Conservation (phyloP, 1,284 basidiomycete species). For the Tetrapyrgos nigripes region DNA sequence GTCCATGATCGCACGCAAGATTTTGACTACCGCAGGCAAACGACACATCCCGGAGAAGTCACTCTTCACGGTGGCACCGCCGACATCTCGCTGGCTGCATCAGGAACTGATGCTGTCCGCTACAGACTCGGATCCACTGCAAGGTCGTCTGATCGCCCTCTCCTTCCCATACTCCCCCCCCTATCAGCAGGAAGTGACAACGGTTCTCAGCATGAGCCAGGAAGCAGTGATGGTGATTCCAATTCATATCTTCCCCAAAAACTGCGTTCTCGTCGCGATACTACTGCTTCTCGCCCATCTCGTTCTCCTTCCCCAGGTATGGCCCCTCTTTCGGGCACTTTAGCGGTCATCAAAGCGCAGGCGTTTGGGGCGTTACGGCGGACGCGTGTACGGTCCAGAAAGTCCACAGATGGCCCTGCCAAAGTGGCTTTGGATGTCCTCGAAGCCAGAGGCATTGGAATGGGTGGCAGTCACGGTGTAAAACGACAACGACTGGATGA, state of each 20-base stretch:
- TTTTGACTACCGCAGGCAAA: conserved; percentile 68
- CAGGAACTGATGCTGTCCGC: conserved; percentile 60
- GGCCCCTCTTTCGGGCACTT: conserved; percentile 73
- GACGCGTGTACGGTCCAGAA: conserved; percentile 74
- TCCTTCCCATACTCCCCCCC: conserved; percentile 56
- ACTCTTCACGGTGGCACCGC: conserved; percentile 75
- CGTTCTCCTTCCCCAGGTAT: conserved; percentile 73
- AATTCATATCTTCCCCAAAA: conserved; percentile 48
- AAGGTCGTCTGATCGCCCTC: conserved; percentile 53
- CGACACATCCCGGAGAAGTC: conserved; percentile 59
- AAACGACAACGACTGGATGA: conserved; percentile 56
- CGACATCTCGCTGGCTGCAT: conserved; percentile 64
- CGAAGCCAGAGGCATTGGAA: conserved; percentile 75
- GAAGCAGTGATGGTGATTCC: conserved; percentile 62
- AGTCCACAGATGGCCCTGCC: conserved; percentile 71
- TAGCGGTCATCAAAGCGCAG: conserved; percentile 87
- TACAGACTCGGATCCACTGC: conserved; percentile 60
- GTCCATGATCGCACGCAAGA: conserved; percentile 60
- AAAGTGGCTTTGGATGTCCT: conserved; percentile 81
- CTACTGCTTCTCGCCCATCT: conserved; percentile 52
- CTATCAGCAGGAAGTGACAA: conserved; percentile 54
- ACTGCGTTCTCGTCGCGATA: conserved; percentile 50
- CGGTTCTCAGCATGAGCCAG: conserved; percentile 57
- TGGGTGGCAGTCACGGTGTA: conserved; percentile 58
- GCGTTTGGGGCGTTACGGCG: conserved; percentile 83